Conservation (phyloP, 805 yeast genomes). For the Dipodascus albidus region DNA sequence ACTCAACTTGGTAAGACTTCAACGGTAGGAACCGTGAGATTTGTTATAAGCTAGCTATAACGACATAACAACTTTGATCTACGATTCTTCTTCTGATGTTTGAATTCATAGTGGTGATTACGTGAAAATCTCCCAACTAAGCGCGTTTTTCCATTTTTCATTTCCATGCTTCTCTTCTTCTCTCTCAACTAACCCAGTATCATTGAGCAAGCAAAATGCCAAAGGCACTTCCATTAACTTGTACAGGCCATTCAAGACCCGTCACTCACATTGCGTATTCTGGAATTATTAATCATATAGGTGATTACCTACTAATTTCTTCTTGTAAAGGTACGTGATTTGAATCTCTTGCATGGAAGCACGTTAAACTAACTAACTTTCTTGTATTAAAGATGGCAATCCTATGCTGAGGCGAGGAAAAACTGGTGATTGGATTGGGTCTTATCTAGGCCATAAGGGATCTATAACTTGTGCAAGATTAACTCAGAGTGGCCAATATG, state of each 20-base stretch:
- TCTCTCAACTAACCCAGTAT: not conserved
- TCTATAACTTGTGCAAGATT: slow-evolving; percentile 24
- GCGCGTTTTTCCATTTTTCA: not conserved
- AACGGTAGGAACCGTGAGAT: not conserved
- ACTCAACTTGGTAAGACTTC: not conserved
- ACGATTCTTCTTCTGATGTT: no score
- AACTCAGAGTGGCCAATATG: slow-evolving; percentile 14
- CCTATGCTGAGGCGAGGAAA: slow-evolving; percentile 26
- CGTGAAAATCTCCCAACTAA: not conserved
- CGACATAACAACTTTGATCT: not conserved
- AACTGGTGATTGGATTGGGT: slow-evolving; percentile 28
- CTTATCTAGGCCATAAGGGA: slow-evolving; percentile 26
- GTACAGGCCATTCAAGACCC: slow-evolving; percentile 27
- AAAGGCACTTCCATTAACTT: slow-evolving; percentile 23
- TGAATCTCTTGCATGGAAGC: no score
- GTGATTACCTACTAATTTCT: slow-evolving; percentile 18
- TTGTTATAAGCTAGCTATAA: not conserved
- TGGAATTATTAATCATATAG: slow-evolving; percentile 10
- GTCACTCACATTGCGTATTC: slow-evolving; percentile 24
- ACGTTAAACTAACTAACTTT: no score
- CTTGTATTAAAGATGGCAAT: slow-evolving; percentile 24
- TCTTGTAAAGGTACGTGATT: slow-evolving; percentile 23
- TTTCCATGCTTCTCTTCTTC: not conserved
- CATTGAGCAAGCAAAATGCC: slow-evolving; percentile 10
- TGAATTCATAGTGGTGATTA: no score